phyloP scores from a whole-genome alignment of 1,284 basidiomycete species.

The Fomitopsis schrenkii region DNA sequence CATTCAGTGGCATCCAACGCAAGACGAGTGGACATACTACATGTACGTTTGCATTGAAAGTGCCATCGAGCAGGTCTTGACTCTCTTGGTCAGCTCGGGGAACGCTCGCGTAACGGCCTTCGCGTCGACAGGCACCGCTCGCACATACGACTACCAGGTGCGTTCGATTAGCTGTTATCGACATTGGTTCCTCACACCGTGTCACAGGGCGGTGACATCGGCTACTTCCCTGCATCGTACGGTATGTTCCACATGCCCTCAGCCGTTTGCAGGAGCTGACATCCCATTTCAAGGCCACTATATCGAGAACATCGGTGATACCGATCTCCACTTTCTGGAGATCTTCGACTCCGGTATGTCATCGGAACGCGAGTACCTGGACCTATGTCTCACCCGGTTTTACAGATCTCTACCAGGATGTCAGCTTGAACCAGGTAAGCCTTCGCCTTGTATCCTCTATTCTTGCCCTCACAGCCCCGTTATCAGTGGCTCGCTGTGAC shows the following conservation, averaged over 20 bases:
- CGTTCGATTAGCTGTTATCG: constrained; percentile 4
- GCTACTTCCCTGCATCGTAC: constrained; percentile 55
- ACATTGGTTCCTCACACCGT: neutral
- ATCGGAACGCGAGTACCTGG: neutral
- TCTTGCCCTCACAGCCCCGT: constrained; percentile 1
- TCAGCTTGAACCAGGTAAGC: constrained; percentile 55
- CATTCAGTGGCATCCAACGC: constrained; percentile 67
- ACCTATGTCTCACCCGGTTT: neutral
- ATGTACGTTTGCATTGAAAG: constrained; percentile 25
- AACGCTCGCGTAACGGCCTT: constrained; percentile 61
- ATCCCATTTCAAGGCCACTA: constrained; percentile 45
- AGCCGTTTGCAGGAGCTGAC: neutral
- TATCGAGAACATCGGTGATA: constrained; percentile 68
- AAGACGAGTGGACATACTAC: constrained; percentile 65
- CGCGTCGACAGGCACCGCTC: constrained; percentile 53
- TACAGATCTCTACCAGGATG: constrained; percentile 54
- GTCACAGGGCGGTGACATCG: constrained; percentile 56
- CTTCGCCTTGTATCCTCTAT: neutral
- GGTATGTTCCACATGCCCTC: constrained; percentile 28
- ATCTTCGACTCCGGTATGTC: constrained; percentile 54
- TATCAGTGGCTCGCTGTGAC: constrained; percentile 63
- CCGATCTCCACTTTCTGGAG: constrained; percentile 58
- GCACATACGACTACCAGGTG: constrained; percentile 67
- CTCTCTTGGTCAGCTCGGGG: constrained; percentile 41
- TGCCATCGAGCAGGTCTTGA: neutral